phyloP scores from a whole-genome alignment of 768 basidiomycete genomes.

The Ephemerocybe angulata region DNA sequence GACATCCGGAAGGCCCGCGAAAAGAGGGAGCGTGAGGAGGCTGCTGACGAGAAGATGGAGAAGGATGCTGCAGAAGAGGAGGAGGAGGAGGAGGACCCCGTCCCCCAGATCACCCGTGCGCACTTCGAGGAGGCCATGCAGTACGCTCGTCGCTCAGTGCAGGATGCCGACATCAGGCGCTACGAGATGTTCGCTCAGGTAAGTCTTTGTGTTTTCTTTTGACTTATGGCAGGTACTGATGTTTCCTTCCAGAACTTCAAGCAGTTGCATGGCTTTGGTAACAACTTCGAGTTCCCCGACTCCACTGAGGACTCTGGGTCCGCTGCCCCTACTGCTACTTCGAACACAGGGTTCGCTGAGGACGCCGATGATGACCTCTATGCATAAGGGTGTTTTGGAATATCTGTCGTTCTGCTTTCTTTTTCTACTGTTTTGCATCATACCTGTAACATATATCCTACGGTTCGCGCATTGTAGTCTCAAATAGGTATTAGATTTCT shows the following conservation, averaged over 20 bases:
- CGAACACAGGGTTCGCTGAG: too few relatives aligned
- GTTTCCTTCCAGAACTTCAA: slow-evolving; percentile 62
- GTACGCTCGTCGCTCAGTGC: slow-evolving; percentile 94
- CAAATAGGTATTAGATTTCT: too few relatives aligned
- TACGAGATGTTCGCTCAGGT: slow-evolving; percentile 98
- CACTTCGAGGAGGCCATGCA: slow-evolving; percentile 99
- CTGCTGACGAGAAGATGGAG: slow-evolving; percentile 70
- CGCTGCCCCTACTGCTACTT: too few relatives aligned
- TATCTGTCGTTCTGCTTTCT: not conserved
- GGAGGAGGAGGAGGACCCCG: slow-evolving; percentile 80
- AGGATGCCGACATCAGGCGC: slow-evolving; percentile 92
- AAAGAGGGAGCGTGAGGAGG: slow-evolving; percentile 78
- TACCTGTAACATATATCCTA: too few relatives aligned
- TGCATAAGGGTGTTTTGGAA: too few relatives aligned
- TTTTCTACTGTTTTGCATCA: too few relatives aligned
- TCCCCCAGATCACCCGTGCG: slow-evolving; percentile 83
- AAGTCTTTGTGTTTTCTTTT: slow-evolving; percentile 19
- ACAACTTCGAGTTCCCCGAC: slow-evolving; percentile 98
- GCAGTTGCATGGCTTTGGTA: slow-evolving; percentile 89
- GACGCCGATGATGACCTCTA: slow-evolving; percentile 96
- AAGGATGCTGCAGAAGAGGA: slow-evolving; percentile 28
- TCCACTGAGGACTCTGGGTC: too few relatives aligned
- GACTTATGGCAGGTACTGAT: slow-evolving; percentile 2
- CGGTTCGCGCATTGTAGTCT: too few relatives aligned
- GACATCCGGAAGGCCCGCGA: slow-evolving; percentile 81